Evolutionary conservation across 164 flowering plant genomes (phyloP).

Genomic region (Sextonia rubra): DNA sequence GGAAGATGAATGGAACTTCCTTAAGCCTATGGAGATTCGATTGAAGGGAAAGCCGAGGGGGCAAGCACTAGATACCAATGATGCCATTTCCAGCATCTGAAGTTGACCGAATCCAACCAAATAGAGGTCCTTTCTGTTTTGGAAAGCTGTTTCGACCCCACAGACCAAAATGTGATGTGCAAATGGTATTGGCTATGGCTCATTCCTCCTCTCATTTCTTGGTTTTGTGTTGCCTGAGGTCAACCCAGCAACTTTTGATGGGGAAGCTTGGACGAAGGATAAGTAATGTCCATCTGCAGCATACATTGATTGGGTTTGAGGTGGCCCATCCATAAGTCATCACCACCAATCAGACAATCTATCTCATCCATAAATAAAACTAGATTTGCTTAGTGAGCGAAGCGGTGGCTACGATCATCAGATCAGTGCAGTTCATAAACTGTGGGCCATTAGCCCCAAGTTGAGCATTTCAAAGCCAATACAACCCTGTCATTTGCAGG

Average conservation of each 20-base stretch:
- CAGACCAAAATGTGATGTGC: not conserved
- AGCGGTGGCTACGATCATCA: no score
- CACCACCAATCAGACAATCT: no score
- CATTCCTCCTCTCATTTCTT: not conserved
- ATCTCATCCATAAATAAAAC: no score
- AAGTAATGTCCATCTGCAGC: not conserved
- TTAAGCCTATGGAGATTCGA: not conserved
- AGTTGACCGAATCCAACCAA: not conserved
- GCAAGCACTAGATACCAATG: not conserved
- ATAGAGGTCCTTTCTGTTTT: not conserved
- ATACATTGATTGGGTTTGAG: no score
- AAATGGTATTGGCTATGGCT: not conserved
- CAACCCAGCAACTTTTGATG: not conserved
- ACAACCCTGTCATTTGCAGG: not conserved
- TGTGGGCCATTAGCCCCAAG: not conserved
- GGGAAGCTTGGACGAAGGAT: not conserved
- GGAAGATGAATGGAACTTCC: not conserved
- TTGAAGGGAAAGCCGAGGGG: not conserved
- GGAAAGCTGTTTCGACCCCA: not conserved
- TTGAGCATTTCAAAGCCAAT: not conserved
- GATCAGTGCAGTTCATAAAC: not conserved
- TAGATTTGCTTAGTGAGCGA: no score
- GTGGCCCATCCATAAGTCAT: no score
- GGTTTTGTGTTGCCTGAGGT: not conserved
- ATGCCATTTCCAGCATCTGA: not conserved